A percentile compares a stretch with the other conserved stretches of the same genome.
These are phyloP conservation scores for Leucoagaricus sp. DNA, from an alignment of 1,284 basidiomycete species.

Conservation along the genomic window DNA sequence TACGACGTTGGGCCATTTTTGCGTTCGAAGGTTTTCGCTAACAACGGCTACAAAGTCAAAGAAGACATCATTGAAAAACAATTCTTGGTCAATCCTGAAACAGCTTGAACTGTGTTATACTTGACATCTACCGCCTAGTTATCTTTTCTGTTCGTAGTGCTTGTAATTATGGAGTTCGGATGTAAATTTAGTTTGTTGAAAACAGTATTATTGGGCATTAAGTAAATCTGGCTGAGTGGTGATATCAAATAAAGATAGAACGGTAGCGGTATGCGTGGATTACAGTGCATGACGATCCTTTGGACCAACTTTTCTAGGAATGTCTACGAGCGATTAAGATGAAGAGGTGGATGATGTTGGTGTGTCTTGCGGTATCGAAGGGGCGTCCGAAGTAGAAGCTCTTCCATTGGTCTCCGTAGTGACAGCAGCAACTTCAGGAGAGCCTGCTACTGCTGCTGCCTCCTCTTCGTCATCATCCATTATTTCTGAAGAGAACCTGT, in stretches of 20 bases:
- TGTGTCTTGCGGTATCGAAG: not conserved
- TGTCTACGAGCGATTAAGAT: not conserved
- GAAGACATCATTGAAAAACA: constrained; percentile 70
- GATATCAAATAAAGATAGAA: constrained; percentile 14
- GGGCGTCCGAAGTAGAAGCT: constrained; percentile 10
- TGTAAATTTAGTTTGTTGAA: constrained; percentile 9
- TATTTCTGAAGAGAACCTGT: constrained; percentile 44
- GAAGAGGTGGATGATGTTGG: not conserved
- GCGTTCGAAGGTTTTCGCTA: constrained; percentile 79
- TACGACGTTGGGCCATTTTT: constrained; percentile 90
- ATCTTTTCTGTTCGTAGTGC: constrained; percentile 14
- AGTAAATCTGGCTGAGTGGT: constrained; percentile 5
- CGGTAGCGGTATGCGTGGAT: not conserved
- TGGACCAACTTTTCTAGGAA: not conserved
- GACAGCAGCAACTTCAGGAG: constrained; percentile 23
- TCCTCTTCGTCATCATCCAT: constrained; percentile 57
- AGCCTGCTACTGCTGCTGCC: constrained; percentile 19
- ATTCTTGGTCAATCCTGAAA: constrained; percentile 41
- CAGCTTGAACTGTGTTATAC: not conserved
- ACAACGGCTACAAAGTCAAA: constrained; percentile 85
- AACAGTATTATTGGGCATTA: constrained; percentile 6
- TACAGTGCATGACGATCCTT: not conserved
- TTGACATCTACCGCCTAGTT: constrained; percentile 1
- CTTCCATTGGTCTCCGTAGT: constrained; percentile 19
- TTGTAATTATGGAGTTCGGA: constrained; percentile 1